Evolutionary conservation across 2,329 filamentous ascomycete genomes (phyloP).

Genomic region (Cryphonectria carpinicola): DNA sequence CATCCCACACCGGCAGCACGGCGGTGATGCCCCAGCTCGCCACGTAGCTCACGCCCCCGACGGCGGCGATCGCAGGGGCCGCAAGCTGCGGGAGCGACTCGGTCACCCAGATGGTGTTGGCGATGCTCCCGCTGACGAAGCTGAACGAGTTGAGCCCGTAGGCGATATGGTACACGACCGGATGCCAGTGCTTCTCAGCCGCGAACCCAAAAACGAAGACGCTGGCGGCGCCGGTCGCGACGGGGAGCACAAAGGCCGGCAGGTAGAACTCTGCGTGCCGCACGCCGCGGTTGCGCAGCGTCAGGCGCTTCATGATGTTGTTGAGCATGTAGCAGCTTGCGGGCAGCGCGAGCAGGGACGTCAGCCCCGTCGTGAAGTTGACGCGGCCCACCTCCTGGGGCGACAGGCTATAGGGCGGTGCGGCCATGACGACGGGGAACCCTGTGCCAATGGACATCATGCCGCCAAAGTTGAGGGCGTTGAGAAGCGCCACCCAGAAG

Average conservation of each 20-base stretch:
- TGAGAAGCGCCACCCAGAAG: slow-evolving; percentile 35
- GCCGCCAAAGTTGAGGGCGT: slow-evolving; percentile 34
- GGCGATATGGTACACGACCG: slow-evolving; percentile 25
- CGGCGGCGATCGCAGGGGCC: slow-evolving; percentile 31
- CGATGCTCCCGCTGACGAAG: slow-evolving; percentile 31
- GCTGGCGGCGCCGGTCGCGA: slow-evolving; percentile 30
- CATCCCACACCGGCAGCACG: slow-evolving; percentile 27
- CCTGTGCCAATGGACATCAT: slow-evolving; percentile 34
- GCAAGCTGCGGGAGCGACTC: slow-evolving; percentile 36
- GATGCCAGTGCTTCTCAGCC: slow-evolving; percentile 22
- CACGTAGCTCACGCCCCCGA: slow-evolving; percentile 31
- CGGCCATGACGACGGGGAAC: slow-evolving; percentile 29
- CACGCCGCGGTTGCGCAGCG: slow-evolving; percentile 33
- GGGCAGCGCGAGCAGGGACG: slow-evolving; percentile 31
- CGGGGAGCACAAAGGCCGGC: slow-evolving; percentile 32
- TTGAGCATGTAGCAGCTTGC: slow-evolving; percentile 27
- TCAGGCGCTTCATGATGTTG: slow-evolving; percentile 32
- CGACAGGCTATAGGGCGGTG: slow-evolving; percentile 30
- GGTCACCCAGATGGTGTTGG: slow-evolving; percentile 35
- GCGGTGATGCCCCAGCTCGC: slow-evolving; percentile 30
- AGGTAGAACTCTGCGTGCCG: slow-evolving; percentile 36
- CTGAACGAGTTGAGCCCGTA: slow-evolving; percentile 33
- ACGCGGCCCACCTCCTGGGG: slow-evolving; percentile 15
- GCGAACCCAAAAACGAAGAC: slow-evolving; percentile 32
- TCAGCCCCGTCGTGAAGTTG: slow-evolving; percentile 30